Conservation (phyloP, 2,329 filamentous ascomycete genomes). For the Claviceps arundinis region DNA sequence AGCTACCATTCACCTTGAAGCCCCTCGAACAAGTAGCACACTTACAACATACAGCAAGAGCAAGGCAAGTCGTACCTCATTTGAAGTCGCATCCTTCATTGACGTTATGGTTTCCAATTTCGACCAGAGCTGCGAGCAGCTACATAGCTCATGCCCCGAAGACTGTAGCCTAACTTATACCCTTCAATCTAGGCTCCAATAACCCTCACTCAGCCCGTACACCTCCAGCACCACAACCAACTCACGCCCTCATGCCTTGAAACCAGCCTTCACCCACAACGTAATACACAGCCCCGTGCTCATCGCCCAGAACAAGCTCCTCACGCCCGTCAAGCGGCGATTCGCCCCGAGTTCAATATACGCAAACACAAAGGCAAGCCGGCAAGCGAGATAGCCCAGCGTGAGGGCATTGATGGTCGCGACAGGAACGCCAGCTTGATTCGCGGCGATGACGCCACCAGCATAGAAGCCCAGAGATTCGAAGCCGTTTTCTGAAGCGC, state of each 20-base stretch:
- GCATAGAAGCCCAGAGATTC: conserved; percentile 32
- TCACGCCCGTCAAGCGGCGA: conserved; percentile 20
- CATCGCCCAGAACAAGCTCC: conserved; percentile 25
- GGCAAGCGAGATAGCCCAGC: conserved; percentile 25
- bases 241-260: conserved; percentile 7
- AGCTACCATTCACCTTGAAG: too few relatives aligned
- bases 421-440: conserved; percentile 25
- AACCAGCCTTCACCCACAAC: conserved; percentile 30
- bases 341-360: conserved; percentile 32
- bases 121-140: too few relatives aligned
- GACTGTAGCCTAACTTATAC: background rate
- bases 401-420: conserved; percentile 26
- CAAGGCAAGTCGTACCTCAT: too few relatives aligned
- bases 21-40: too few relatives aligned
- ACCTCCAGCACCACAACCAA: background rate
- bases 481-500: conserved; percentile 29
- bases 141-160: too few relatives aligned
- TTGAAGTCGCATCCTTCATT: too few relatives aligned
- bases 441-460: conserved; percentile 31
- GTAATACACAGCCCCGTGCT: conserved; percentile 20
- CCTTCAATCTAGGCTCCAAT: conserved; percentile 22
- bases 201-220: conserved; percentile 11
- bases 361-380: conserved; percentile 26
- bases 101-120: too few relatives aligned
- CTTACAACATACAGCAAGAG: too few relatives aligned